Evolutionary conservation across 176 grass and related monocot genomes (phyloP), one percentile per base, ranked within the genome.

Genomic region (Pontederia crassipes): DNA sequence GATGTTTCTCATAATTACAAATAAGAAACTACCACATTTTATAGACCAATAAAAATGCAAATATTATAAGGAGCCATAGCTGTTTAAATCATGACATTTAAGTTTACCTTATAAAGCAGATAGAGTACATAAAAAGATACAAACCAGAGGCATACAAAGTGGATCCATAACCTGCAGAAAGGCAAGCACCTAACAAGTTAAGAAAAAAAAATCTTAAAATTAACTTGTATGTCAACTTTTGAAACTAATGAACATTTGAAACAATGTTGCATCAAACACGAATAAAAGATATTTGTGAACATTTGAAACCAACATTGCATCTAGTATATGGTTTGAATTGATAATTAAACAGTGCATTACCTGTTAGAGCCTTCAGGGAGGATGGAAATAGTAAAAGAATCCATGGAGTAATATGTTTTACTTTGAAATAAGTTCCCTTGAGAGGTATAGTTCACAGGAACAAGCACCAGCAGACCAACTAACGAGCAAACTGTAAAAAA

Each of bases 91-190:
- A 45, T 52, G 32, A 7, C 28, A 7, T 71, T 58, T 16, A 66
- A 47, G 48, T 61, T 20, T 10, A 94, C 89, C 82, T 78, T 76
- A 75, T 95, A 79, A 28, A 95, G 82, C 62, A 95, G 81, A 75
- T 89, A 89, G 40, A 77, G 47, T 60, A 80, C 81, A 75, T 78
- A 85, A 59, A 82, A 82, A 45, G 82, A 95, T 80, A 95, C 86
- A 65, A 89, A 83, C 35, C 79, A 89, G 13, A 95, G 66, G 73
- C 81, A 89, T 66, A 79, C 65, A 72, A 85, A 95, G 53, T 95
- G 89, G n/a, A 95, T 76, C 89, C 89, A 95, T 45, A 95, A 79
- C 82, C 89, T 95, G 78, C 45, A 26, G 56, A 77, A 75, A 69
- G 77, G 35, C 24, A 55, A 2, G 55, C 26, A 61, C 5, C 40